These are phyloP conservation scores for Rhododendron kiyosumense DNA, from an alignment of 148 eudicot genomes.

Conservation along the genomic window DNA sequence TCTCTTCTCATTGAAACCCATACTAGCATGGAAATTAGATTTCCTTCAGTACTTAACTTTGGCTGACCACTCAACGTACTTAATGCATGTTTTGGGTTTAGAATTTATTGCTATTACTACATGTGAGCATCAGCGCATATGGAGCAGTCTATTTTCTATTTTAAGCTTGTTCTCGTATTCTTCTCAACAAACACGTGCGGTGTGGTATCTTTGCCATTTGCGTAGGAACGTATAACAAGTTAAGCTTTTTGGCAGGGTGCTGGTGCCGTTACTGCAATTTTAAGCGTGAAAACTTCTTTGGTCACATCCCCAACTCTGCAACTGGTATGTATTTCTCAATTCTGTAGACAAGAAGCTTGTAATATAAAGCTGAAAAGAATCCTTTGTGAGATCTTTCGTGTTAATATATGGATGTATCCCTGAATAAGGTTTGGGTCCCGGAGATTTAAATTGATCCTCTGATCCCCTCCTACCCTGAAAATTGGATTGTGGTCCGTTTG, in stretches of 20 bases:
- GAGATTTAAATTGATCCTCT: background rate
- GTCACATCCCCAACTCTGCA: conserved; percentile 43
- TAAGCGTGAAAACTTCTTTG: conserved; percentile 61
- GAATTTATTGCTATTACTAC: background rate
- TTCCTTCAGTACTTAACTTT: background rate
- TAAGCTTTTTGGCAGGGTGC: conserved; percentile 55
- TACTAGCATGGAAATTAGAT: background rate
- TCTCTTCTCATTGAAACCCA: background rate
- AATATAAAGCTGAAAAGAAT: background rate
- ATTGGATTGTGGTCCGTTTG: background rate
- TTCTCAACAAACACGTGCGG: background rate
- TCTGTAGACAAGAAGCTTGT: background rate
- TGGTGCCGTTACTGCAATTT: conserved; percentile 43
- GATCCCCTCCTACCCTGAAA: background rate
- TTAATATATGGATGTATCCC: background rate
- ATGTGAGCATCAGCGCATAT: background rate
- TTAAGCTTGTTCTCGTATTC: background rate
- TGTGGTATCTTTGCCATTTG: background rate
- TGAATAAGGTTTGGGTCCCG: background rate
- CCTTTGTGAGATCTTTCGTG: background rate
- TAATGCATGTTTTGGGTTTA: background rate
- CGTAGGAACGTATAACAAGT: conserved; percentile 4
- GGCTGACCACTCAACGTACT: background rate
- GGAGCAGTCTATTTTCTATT: background rate
- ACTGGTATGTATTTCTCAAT: conserved; percentile 42